phyloP scores from a whole-genome alignment of 768 basidiomycete species.

The Leccinum barrowsii region DNA sequence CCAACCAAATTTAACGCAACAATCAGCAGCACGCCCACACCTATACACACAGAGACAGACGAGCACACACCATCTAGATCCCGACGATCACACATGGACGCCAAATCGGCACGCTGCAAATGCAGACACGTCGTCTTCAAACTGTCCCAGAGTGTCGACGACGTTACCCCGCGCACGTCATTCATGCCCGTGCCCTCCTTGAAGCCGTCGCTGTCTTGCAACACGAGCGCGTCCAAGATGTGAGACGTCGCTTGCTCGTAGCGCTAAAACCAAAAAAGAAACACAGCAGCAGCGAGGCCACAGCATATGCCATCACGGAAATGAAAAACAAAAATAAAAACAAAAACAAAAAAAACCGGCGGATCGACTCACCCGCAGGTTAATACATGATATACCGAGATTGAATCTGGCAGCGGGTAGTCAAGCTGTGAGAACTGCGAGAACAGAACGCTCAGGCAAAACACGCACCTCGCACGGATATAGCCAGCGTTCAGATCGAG shows the following conservation, averaged over 20 bases:
- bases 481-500: constrained; percentile 86
- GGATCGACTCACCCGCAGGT: constrained; percentile 58
- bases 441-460: not conserved
- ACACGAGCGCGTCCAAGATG: constrained; percentile 81
- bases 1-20: not conserved
- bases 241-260: constrained; percentile 86
- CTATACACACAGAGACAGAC: not conserved
- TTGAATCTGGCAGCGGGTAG: constrained; percentile 63
- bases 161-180: constrained; percentile 67
- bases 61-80: constrained; percentile 59
- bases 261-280: constrained; percentile 43
- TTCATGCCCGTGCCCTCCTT: constrained; percentile 40
- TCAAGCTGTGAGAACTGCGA: not conserved
- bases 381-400: constrained; percentile 88
- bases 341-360: not conserved
- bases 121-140: constrained; percentile 80
- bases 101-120: constrained; percentile 75
- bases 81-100: constrained; percentile 63
- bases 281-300: not conserved
- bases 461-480: constrained; percentile 74
- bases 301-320: not conserved
- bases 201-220: constrained; percentile 86
- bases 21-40: not conserved
- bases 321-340: not conserved
- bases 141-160: constrained; percentile 82